Evolutionary conservation across 2,329 filamentous ascomycete species (phyloP).

Genomic region (Plenodomus lindquistii): DNA sequence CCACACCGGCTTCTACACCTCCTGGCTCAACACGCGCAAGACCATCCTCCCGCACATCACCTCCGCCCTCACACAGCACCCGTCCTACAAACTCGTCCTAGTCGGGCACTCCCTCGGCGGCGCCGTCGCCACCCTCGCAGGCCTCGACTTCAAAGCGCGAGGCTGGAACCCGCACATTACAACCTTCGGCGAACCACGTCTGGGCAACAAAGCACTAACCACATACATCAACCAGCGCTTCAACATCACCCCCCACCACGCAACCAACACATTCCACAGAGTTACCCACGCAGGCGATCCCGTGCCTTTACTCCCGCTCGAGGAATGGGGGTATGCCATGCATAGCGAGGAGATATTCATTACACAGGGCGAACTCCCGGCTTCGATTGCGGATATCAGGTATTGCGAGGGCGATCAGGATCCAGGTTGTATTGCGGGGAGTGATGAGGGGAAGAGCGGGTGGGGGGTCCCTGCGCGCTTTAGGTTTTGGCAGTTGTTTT

Average conservation of each 20-base stretch:
- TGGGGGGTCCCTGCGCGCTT: constrained; percentile 58
- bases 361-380: constrained; percentile 69
- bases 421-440: constrained; percentile 69
- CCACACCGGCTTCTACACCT: constrained; percentile 84
- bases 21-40: constrained; percentile 76
- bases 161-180: constrained; percentile 79
- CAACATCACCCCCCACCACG: constrained; percentile 27
- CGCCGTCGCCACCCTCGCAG: constrained; percentile 85
- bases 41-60: constrained; percentile 70
- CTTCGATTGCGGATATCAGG: constrained; percentile 68
- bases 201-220: constrained; percentile 60
- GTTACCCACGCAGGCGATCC: constrained; percentile 88
- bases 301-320: constrained; percentile 81
- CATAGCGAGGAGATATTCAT: constrained; percentile 92
- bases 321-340: constrained; percentile 84
- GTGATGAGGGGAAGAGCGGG: constrained; percentile 33
- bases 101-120: constrained; percentile 93
- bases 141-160: constrained; percentile 75
- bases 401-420: constrained; percentile 75
- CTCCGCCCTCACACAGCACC: constrained; percentile 62
- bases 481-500: constrained; percentile 89
- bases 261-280: constrained; percentile 63
- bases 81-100: constrained; percentile 73
- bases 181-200: constrained; percentile 85
- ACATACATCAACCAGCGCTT: constrained; percentile 60